phyloP scores from a whole-genome alignment of 768 basidiomycete genomes.

The Amylocystis lapponica region DNA sequence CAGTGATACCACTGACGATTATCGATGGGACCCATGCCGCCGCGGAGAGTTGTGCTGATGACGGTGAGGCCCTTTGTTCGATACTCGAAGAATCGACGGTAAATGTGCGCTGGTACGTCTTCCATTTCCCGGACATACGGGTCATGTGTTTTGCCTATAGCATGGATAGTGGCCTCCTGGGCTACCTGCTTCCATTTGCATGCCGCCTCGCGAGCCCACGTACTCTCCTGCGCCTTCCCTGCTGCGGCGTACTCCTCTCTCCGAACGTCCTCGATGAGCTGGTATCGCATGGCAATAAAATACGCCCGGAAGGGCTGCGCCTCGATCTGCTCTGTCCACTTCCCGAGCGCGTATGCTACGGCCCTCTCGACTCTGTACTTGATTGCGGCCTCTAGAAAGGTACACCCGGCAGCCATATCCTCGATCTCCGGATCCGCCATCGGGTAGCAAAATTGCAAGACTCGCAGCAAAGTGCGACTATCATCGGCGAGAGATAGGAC shows the following conservation, averaged over 20 bases:
- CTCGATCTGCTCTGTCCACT: conserved; percentile 1
- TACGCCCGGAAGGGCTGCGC: conserved; percentile 10
- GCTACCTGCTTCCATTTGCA: conserved; percentile 14
- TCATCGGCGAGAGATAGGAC: conserved; percentile 6
- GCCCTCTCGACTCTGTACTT: conserved; percentile 19
- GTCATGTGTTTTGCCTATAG: background rate
- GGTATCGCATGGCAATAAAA: conserved; percentile 13
- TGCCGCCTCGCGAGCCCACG: too few relatives aligned
- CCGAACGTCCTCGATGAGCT: too few relatives aligned
- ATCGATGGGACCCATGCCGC: too few relatives aligned
- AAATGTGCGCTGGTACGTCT: conserved; percentile 8
- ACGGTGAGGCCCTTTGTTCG: too few relatives aligned
- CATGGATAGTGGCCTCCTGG: conserved; percentile 5
- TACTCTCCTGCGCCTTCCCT: too few relatives aligned
- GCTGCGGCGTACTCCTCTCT: too few relatives aligned
- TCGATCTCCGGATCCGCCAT: conserved; percentile 3
- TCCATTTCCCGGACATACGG: conserved; percentile 10
- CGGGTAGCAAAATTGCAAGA: conserved; percentile 19
- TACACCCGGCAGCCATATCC: conserved; percentile 4
- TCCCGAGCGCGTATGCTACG: conserved; percentile 1
- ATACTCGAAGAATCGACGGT: conserved; percentile 1
- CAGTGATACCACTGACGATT: too few relatives aligned
- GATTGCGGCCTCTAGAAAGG: conserved; percentile 16
- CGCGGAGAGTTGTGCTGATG: too few relatives aligned
- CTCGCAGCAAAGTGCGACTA: conserved; percentile 8